Base-by-base conservation (phyloP, 2,329 filamentous ascomycete species). In the Samsoniella hepiali region DNA sequence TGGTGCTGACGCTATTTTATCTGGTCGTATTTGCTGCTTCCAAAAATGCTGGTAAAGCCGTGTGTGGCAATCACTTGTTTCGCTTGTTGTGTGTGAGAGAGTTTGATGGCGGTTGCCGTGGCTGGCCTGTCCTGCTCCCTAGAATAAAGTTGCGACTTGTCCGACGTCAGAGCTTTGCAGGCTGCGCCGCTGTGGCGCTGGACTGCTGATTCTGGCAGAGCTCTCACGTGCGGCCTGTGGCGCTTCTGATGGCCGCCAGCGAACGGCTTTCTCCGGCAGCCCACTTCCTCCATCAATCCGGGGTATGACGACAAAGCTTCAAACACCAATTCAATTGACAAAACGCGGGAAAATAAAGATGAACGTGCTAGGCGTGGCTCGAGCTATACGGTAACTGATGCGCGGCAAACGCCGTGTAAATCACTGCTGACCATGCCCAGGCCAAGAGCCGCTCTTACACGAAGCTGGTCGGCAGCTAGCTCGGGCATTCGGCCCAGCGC, bases 181-280 rank as follows among this genome's bases (percentile, higher is more conserved):
- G 31, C 59, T 62, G 59, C 59, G 59, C 59, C 59, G 50, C 50
- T 62, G 59, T 62, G 59, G 59, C 59, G 58, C 58, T 44, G 49
- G 29, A 9, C 58, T 15, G 47, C 58, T 60, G 58, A 61, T 54
- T 62, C 10, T 40, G 50, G 42, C 42, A 40, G 11, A 11, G 47
- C 22, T 62, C 51, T 62, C 59, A 62, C 59, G 59, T 62, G 59
- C 59, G 42, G 36, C 11, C 31, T 49, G 59, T 62, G 59, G 59
- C 59, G 59, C n/a, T 57, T 34, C 38, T 15, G 27, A 9, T 13
- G 38, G 47, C 57, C 34, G 47, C 11, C 22, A 51, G 42, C 27
- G 32, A 60, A 53, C 58, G 58, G 38, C 34, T 44, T 44, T 60
- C 27, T 31, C 47, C 45, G 36, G 38, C 51, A 55, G 47, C 51